Evolutionary conservation across 805 yeast genomes (phyloP).

Genomic region (Limtongia smithiae): DNA sequence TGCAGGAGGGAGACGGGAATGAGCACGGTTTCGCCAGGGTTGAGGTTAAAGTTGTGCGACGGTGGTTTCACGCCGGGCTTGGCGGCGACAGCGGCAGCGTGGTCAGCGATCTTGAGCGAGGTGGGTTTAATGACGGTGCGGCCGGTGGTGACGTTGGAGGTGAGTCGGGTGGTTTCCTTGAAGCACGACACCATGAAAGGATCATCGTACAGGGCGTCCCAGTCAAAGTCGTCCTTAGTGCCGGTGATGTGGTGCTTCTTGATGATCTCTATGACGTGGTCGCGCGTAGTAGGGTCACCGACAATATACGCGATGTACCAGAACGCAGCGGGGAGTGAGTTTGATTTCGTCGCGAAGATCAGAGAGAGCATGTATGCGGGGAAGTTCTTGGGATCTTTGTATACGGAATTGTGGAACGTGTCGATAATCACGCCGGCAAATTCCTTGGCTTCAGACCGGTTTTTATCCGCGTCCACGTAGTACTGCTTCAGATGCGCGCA

Average conservation of each 20-base stretch:
- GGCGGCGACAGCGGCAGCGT: neutral
- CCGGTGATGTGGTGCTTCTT: neutral
- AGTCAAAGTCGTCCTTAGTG: slow-evolving; percentile 11
- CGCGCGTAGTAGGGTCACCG: slow-evolving; percentile 1
- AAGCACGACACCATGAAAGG: slow-evolving; percentile 16
- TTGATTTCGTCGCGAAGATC: slow-evolving; percentile 24
- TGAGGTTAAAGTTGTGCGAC: slow-evolving; percentile 6
- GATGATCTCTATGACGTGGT: slow-evolving; percentile 4
- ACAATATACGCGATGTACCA: slow-evolving; percentile 17
- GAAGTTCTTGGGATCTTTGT: slow-evolving; percentile 2
- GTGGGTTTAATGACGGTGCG: slow-evolving; percentile 15
- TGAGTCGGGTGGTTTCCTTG: slow-evolving; percentile 21
- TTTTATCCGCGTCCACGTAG: slow-evolving; percentile 1
- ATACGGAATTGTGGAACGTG: neutral
- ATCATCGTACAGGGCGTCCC: slow-evolving; percentile 12
- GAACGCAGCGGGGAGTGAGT: slow-evolving; percentile 23
- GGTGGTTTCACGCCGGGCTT: neutral
- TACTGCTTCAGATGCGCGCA: slow-evolving; percentile 7
- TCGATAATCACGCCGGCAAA: neutral
- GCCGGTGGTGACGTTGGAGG: slow-evolving; percentile 8
- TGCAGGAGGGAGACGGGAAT: slow-evolving; percentile 17
- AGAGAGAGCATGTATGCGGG: slow-evolving; percentile 24
- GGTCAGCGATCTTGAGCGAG: slow-evolving; percentile 10
- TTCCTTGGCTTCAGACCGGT: neutral
- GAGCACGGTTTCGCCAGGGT: slow-evolving; percentile 17